A percentile compares a stretch with the other conserved stretches of the same genome.
Conservation (phyloP, 192 early-diverging fungal species). For the Phycomyces blakesleeanus region DNA sequence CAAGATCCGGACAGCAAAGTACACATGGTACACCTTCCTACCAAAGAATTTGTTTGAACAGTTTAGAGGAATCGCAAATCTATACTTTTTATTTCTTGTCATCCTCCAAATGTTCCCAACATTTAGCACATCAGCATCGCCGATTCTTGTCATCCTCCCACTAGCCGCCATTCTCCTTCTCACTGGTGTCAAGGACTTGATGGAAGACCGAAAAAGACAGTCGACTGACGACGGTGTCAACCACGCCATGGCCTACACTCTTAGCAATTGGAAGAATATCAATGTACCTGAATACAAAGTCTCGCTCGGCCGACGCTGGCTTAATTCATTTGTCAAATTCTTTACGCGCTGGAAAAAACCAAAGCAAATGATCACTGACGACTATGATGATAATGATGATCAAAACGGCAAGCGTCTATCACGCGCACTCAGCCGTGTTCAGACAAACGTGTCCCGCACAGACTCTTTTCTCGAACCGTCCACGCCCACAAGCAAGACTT, state of each 20-base stretch:
- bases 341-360: not conserved
- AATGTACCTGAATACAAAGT: conserved; percentile 43
- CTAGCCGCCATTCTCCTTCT: conserved; percentile 73
- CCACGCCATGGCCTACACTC: conserved; percentile 51
- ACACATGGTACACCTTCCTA: conserved; percentile 84
- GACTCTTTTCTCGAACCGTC: not conserved
- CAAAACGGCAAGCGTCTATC: no score
- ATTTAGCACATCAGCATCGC: conserved; percentile 56
- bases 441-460: not conserved
- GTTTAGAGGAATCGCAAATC: conserved; percentile 90
- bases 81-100: conserved; percentile 90
- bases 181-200: conserved; percentile 83
- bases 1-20: conserved; percentile 85
- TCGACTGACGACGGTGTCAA: conserved; percentile 86
- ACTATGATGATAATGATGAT: no score
- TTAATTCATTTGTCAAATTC: not conserved
- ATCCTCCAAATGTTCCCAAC: conserved; percentile 70
- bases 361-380: not conserved
- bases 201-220: conserved; percentile 90
- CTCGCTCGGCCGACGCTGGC: conserved; percentile 15
- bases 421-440: not conserved
- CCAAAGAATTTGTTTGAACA: conserved; percentile 95
- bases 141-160: conserved; percentile 75
- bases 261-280: conserved; percentile 59
- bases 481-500: conserved; percentile 1